Evolutionary conservation across 148 eudicot genomes (phyloP).

Genomic region (Camellia granthamiana): DNA sequence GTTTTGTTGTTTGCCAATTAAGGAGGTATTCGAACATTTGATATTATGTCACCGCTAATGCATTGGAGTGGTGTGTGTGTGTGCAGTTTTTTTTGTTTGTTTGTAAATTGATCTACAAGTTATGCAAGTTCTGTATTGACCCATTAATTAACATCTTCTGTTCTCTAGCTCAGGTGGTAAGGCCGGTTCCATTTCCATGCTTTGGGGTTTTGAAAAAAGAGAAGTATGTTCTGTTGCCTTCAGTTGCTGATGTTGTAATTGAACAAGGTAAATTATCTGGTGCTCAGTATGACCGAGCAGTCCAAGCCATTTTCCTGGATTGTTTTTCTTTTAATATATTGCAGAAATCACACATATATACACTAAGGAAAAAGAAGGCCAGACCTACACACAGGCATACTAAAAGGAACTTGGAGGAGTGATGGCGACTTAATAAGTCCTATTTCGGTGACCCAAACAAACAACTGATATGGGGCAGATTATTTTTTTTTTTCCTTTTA

Average conservation of each 20-base stretch:
- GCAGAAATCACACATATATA: too few relatives aligned
- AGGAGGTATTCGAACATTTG: neutral
- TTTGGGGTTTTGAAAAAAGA: conserved; percentile 82
- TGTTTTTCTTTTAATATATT: too few relatives aligned
- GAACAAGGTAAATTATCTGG: conserved; percentile 63
- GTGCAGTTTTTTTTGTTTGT: too few relatives aligned
- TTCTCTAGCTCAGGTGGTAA: conserved; percentile 48
- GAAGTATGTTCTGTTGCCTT: conserved; percentile 71
- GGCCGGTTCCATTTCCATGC: conserved; percentile 76
- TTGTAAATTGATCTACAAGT: neutral
- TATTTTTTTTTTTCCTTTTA: too few relatives aligned
- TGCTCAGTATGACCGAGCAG: neutral
- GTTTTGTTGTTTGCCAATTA: neutral
- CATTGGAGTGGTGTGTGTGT: neutral
- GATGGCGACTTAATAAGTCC: too few relatives aligned
- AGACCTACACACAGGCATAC: too few relatives aligned
- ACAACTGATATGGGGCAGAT: too few relatives aligned
- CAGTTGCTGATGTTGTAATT: conserved; percentile 77
- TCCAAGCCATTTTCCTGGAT: too few relatives aligned
- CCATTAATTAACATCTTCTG: conserved; percentile 3
- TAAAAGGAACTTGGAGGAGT: too few relatives aligned
- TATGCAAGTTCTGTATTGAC: neutral
- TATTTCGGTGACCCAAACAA: too few relatives aligned
- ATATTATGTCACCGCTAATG: neutral
- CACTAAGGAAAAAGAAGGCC: too few relatives aligned